A percentile compares a stretch with the other conserved stretches of the same genome.
Conservation (phyloP, 2,329 filamentous ascomycete species). For the Arthrobotrys sinensis region DNA sequence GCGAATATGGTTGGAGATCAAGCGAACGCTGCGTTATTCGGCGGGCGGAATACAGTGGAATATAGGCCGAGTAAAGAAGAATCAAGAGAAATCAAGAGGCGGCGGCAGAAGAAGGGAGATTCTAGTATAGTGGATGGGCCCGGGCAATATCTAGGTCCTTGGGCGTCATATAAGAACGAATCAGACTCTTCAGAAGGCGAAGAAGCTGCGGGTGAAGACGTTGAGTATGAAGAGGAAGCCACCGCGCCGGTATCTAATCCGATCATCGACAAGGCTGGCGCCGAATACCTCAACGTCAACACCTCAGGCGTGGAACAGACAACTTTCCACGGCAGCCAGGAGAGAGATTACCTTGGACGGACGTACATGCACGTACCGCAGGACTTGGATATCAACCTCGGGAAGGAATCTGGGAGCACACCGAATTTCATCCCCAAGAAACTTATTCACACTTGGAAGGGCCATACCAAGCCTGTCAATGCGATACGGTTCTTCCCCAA, state of each 20-base stretch:
- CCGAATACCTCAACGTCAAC: slow-evolving; percentile 68
- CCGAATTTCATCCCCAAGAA: slow-evolving; percentile 98
- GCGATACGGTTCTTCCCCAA: slow-evolving; percentile 89
- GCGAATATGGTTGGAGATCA: slow-evolving; percentile 65
- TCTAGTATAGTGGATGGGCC: slow-evolving; percentile 87
- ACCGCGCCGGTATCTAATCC: slow-evolving; percentile 72
- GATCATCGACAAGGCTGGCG: slow-evolving; percentile 71
- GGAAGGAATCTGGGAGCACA: slow-evolving; percentile 82
- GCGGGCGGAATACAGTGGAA: slow-evolving; percentile 72
- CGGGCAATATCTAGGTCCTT: slow-evolving; percentile 91
- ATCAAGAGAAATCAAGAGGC: slow-evolving; percentile 77
- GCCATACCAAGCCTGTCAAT: slow-evolving; percentile 85
- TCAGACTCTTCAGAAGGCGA: slow-evolving; percentile 80
- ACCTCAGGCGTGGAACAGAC: slow-evolving; percentile 80
- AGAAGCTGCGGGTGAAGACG: slow-evolving; percentile 79
- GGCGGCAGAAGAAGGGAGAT: slow-evolving; percentile 87
- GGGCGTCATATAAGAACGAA: slow-evolving; percentile 84
- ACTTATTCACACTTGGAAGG: slow-evolving; percentile 90
- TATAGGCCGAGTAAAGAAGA: slow-evolving; percentile 78
- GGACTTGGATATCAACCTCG: slow-evolving; percentile 87
- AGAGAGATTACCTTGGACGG: slow-evolving; percentile 93
- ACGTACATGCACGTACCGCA: slow-evolving; percentile 98
- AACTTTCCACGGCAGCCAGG: slow-evolving; percentile 84
- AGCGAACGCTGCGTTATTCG: slow-evolving; percentile 65
- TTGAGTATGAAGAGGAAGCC: slow-evolving; percentile 83